Percentiles rank a stretch among this genome's conserved stretches.
These are phyloP conservation scores for Kwoniella sp. DNA, from an alignment of 768 basidiomycete species.

Conservation along the genomic window DNA sequence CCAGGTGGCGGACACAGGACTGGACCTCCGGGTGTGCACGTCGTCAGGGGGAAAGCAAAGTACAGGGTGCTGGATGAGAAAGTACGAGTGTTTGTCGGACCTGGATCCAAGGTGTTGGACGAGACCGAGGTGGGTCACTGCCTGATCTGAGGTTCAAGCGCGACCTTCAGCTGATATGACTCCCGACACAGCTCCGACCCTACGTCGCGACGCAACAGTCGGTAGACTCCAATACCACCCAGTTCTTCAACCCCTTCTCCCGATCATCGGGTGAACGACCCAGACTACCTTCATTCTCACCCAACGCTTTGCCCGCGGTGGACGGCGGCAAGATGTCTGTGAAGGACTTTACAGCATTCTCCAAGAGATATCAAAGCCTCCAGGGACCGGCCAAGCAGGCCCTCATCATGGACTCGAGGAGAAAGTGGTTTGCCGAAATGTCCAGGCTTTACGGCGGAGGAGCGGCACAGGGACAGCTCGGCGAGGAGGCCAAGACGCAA, in stretches of 20 bases:
- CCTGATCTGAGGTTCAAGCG: background rate
- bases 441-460: constrained; percentile 8
- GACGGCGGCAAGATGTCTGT: constrained; percentile 7
- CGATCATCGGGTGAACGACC: constrained; percentile 5
- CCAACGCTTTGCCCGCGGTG: background rate
- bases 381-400: constrained; percentile 27
- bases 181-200: constrained; percentile 27
- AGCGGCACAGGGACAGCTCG: background rate
- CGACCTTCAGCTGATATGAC: background rate
- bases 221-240: background rate
- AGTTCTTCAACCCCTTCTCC: constrained; percentile 14
- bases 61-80: constrained; percentile 76
- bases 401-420: constrained; percentile 36
- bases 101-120: constrained; percentile 49
- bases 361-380: constrained; percentile 31
- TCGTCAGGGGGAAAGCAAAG: constrained; percentile 66
- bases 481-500: background rate
- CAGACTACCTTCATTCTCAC: constrained; percentile 22
- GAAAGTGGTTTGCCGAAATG: constrained; percentile 44
- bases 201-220: constrained; percentile 27
- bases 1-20: constrained; percentile 75
- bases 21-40: constrained; percentile 81
- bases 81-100: constrained; percentile 78
- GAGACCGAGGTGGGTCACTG: constrained; percentile 33
- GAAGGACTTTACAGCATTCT: constrained; percentile 20